Evolutionary conservation across 2,329 filamentous ascomycete genomes (phyloP).

Genomic region (Cytospora piceicola): DNA sequence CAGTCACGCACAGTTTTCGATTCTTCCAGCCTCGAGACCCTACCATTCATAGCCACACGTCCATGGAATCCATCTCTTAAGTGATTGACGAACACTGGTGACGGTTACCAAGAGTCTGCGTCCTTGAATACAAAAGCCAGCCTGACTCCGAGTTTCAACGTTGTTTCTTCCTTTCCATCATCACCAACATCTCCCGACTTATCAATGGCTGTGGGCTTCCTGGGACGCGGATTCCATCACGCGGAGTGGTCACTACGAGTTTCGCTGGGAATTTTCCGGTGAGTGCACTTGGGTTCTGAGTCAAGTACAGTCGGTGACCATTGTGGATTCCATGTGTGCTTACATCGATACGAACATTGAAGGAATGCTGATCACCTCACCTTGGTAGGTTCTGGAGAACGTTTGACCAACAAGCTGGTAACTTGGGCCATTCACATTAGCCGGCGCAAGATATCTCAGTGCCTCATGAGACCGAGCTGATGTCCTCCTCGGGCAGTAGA

Average conservation of each 20-base stretch:
- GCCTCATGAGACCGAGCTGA: background rate
- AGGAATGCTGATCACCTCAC: background rate
- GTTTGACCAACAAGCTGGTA: background rate
- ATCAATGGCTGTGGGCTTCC: background rate
- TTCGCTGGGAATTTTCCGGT: background rate
- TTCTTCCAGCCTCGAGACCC: background rate
- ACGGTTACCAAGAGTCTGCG: background rate
- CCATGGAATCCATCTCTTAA: background rate
- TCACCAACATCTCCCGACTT: background rate
- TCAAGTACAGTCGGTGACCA: background rate
- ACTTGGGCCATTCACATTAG: background rate
- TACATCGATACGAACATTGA: background rate
- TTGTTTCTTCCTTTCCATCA: background rate
- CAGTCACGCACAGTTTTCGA: background rate
- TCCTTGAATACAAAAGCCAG: background rate
- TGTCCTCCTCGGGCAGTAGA: constrained; percentile 6
- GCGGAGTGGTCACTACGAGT: background rate
- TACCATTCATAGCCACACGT: background rate
- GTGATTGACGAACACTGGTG: background rate
- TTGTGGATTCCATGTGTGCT: background rate
- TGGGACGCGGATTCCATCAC: background rate
- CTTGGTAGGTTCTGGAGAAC: background rate
- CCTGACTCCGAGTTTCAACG: background rate
- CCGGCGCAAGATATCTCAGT: background rate
- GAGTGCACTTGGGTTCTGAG: background rate